Conservation (phyloP, 306 rosid species). For the Datisca glomerata region DNA sequence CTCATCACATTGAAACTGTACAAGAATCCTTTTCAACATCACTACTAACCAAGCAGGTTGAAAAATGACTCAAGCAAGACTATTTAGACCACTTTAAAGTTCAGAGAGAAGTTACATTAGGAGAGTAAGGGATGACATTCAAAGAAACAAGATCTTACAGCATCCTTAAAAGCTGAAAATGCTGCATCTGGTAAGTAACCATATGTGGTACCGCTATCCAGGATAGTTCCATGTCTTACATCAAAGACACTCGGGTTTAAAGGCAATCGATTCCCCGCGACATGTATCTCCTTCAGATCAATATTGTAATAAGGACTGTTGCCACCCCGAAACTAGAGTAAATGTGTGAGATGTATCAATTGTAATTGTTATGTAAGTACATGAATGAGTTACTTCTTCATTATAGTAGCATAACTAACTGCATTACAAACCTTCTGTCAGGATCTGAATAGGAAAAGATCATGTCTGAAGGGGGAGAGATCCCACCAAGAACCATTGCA, state of each 20-base stretch:
- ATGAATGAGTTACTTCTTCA: constrained; percentile 26
- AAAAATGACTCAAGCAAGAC: too few relatives aligned
- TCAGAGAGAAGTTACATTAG: constrained; percentile 11
- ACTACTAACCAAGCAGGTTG: too few relatives aligned
- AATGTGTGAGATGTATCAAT: constrained; percentile 78
- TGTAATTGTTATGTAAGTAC: constrained; percentile 46
- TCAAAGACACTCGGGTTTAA: constrained; percentile 62
- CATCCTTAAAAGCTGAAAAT: constrained; percentile 61
- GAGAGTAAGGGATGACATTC: not conserved
- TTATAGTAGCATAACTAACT: constrained; percentile 13
- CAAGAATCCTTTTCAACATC: too few relatives aligned
- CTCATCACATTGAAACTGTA: too few relatives aligned
- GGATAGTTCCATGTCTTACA: constrained; percentile 68
- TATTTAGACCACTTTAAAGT: constrained; percentile 2
- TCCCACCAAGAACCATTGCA: constrained; percentile 90
- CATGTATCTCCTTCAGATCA: constrained; percentile 80
- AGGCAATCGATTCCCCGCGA: constrained; percentile 68
- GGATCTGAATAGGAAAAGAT: constrained; percentile 59
- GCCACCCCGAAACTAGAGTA: constrained; percentile 99
- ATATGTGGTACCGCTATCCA: constrained; percentile 98
- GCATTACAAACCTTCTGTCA: constrained; percentile 58
- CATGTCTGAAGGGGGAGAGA: constrained; percentile 72
- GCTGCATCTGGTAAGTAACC: constrained; percentile 77
- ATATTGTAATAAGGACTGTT: constrained; percentile 98
- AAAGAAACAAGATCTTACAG: constrained; percentile 48